Percentiles rank a stretch among this genome's conserved stretches.
phyloP scores from a whole-genome alignment of 495 filamentous ascomycete species.

The Daldinia bambusicola region DNA sequence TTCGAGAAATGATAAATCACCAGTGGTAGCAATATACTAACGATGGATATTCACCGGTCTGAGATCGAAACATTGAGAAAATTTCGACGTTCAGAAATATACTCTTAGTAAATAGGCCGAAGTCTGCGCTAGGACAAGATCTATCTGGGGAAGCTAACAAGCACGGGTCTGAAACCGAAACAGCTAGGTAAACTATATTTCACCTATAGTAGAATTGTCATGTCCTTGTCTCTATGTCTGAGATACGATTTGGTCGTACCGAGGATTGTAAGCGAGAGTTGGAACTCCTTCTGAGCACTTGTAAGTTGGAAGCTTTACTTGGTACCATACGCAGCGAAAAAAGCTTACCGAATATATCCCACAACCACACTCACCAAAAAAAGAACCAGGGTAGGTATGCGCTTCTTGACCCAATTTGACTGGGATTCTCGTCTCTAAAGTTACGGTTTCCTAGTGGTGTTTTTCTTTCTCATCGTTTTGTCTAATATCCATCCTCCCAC shows the following conservation, averaged over 20 bases:
- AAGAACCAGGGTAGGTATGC: neutral
- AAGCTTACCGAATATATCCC: neutral
- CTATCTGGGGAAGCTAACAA: neutral
- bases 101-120: neutral
- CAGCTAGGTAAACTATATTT: neutral
- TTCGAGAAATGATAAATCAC: too few species aligned
- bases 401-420: neutral
- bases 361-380: neutral
- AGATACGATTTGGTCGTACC: neutral
- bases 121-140: neutral
- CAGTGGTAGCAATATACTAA: too few species aligned
- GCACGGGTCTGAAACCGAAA: neutral
- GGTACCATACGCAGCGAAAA: neutral
- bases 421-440: neutral
- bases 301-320: neutral
- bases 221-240: neutral
- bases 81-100: neutral
- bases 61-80: too few species aligned
- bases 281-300: neutral
- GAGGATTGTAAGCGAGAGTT: neutral
- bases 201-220: neutral
- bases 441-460: neutral
- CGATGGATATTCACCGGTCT: too few species aligned
- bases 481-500: slow-evolving; percentile 68
- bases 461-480: neutral